These are phyloP conservation scores for Grigorovia humatica DNA, from an alignment of 805 yeast genomes.

Conservation along the genomic window DNA sequence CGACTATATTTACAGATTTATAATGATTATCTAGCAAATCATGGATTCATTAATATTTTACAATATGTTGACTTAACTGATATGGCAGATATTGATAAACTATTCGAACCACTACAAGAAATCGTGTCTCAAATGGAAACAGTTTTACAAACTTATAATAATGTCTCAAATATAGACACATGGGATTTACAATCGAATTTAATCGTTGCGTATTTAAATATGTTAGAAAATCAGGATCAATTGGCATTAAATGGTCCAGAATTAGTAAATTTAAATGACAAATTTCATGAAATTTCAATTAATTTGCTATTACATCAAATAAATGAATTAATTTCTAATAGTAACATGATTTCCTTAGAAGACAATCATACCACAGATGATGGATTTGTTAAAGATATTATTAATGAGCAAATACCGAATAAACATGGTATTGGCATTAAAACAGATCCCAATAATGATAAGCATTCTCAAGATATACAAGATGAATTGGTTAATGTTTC, in stretches of 20 bases:
- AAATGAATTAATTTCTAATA: conserved; percentile 10
- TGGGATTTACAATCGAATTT: conserved; percentile 29
- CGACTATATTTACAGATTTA: conserved; percentile 23
- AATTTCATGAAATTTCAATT: conserved; percentile 11
- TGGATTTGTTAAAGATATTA: not conserved
- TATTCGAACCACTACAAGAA: conserved; percentile 10
- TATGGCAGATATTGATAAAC: conserved; percentile 8
- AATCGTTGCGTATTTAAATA: conserved; percentile 17
- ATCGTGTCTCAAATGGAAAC: conserved; percentile 18
- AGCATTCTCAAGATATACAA: not conserved
- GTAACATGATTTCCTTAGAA: not conserved
- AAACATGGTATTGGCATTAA: conserved; percentile 1
- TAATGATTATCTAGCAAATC: conserved; percentile 22
- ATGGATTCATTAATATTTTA: conserved; percentile 23
- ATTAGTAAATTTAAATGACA: conserved; percentile 10
- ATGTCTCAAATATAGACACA: conserved; percentile 9
- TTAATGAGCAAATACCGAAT: not conserved
- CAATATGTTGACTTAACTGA: conserved; percentile 22
- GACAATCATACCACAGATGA: not conserved
- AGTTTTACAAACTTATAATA: conserved; percentile 8
- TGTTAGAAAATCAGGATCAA: conserved; percentile 15
- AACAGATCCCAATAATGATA: not conserved
- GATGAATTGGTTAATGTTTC: conserved; percentile 20
- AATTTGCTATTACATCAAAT: conserved; percentile 11
- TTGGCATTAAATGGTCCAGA: conserved; percentile 8